phyloP scores from a whole-genome alignment of 129 eudicot species.

The Saussurea involucrata region DNA sequence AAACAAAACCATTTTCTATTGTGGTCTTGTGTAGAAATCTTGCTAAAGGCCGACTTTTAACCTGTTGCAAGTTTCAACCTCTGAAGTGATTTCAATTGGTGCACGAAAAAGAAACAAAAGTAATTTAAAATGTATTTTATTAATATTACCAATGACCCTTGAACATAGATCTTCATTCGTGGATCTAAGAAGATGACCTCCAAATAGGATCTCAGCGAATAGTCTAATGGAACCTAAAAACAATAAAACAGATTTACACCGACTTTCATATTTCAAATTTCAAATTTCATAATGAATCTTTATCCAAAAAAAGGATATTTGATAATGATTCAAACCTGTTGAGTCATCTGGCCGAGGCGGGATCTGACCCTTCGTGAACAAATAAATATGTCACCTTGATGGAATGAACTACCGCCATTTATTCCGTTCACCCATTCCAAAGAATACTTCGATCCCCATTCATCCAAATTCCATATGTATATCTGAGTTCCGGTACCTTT shows the following conservation, averaged over 20 bases:
- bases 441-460: slow-evolving; percentile 62
- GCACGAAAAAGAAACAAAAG: background rate
- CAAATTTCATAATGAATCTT: background rate
- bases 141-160: slow-evolving; percentile 63
- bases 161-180: slow-evolving; percentile 69
- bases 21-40: slow-evolving; percentile 55
- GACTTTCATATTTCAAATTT: background rate
- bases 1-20: slow-evolving; percentile 40
- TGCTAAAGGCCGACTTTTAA: slow-evolving; percentile 62
- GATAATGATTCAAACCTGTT: slow-evolving; percentile 19
- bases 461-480: slow-evolving; percentile 71
- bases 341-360: slow-evolving; percentile 65
- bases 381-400: slow-evolving; percentile 50
- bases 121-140: background rate
- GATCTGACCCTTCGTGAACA: slow-evolving; percentile 53
- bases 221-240: slow-evolving; percentile 64
- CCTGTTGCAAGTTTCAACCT: slow-evolving; percentile 31
- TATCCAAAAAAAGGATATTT: background rate
- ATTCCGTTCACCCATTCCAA: slow-evolving; percentile 51
- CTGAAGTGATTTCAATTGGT: background rate
- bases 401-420: slow-evolving; percentile 55
- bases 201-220: slow-evolving; percentile 53
- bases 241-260: background rate
- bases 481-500: slow-evolving; percentile 69
- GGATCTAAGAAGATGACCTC: slow-evolving; percentile 76